Evolutionary conservation across 2,329 filamentous ascomycete species (phyloP).

Genomic region (Clonostachys sp.): DNA sequence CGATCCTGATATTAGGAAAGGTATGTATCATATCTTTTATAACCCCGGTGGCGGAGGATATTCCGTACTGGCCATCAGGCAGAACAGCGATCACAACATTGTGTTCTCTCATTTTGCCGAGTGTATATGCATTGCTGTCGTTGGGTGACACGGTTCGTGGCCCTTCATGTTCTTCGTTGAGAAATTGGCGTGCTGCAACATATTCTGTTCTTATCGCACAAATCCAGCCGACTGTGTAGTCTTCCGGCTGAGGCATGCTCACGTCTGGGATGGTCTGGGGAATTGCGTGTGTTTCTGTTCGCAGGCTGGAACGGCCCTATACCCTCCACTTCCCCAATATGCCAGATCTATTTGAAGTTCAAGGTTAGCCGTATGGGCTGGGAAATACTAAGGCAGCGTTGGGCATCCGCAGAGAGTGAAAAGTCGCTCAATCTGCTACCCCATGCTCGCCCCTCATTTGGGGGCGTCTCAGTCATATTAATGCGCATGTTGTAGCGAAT

Average conservation of each 20-base stretch:
- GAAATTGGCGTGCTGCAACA: slow-evolving; percentile 12
- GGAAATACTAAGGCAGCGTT: too few relatives aligned
- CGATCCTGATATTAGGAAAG: slow-evolving; percentile 19
- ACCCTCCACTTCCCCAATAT: too few relatives aligned
- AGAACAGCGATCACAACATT: slow-evolving; percentile 22
- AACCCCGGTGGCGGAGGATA: slow-evolving; percentile 18
- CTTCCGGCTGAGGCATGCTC: slow-evolving; percentile 1
- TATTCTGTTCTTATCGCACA: slow-evolving; percentile 14
- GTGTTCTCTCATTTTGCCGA: slow-evolving; percentile 19
- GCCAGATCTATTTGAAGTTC: too few relatives aligned
- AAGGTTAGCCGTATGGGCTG: too few relatives aligned
- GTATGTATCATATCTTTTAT: slow-evolving; percentile 20
- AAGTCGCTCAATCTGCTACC: too few relatives aligned
- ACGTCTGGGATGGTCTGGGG: neutral
- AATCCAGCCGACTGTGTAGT: slow-evolving; percentile 19
- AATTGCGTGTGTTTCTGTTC: too few relatives aligned
- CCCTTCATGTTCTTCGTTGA: slow-evolving; percentile 12
- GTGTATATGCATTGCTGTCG: slow-evolving; percentile 14
- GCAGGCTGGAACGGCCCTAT: too few relatives aligned
- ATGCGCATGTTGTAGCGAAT: too few relatives aligned
- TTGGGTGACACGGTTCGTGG: slow-evolving; percentile 1
- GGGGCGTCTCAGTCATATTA: too few relatives aligned
- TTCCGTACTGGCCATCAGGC: slow-evolving; percentile 16
- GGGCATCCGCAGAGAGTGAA: too few relatives aligned
- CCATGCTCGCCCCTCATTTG: too few relatives aligned